A percentile compares a stretch with the other conserved stretches of the same genome.
phyloP scores from a whole-genome alignment of 257 asterid genomes.

The Rauvolfia tetraphylla region DNA sequence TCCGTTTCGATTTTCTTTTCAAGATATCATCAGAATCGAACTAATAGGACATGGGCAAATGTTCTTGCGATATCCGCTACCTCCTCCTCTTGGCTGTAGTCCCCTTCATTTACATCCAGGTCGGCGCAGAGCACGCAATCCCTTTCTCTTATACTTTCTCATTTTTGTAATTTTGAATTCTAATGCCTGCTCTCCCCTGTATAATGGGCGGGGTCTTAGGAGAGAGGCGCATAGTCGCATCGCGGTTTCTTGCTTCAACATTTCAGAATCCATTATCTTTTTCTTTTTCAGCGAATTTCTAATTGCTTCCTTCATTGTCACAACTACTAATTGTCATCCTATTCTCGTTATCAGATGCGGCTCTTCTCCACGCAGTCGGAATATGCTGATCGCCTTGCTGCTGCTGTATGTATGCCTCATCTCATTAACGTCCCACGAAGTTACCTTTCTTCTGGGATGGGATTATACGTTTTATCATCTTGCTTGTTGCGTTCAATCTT shows the following conservation, averaged over 20 bases:
- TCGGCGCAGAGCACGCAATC: not conserved
- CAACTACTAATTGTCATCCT: not conserved
- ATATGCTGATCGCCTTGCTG: constrained; percentile 88
- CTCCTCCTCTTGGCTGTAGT: constrained; percentile 62
- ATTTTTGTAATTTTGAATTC: not conserved
- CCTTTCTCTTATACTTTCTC: not conserved
- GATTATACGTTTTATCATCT: not conserved
- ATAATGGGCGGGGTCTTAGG: too few relatives aligned
- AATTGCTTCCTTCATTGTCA: not conserved
- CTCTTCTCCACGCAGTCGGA: constrained; percentile 79
- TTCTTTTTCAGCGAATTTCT: not conserved
- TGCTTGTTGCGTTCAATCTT: not conserved
- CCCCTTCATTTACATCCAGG: constrained; percentile 89
- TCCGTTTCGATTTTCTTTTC: not conserved
- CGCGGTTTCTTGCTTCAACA: not conserved
- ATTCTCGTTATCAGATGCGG: constrained; percentile 65
- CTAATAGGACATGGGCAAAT: constrained; percentile 25
- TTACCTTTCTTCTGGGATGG: not conserved
- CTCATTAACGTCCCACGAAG: not conserved
- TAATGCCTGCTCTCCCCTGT: not conserved
- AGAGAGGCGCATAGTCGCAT: not conserved
- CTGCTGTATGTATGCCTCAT: constrained; percentile 59
- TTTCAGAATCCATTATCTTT: not conserved
- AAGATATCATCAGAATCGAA: not conserved
- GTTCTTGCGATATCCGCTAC: constrained; percentile 65